phyloP scores from a whole-genome alignment of 2,329 filamentous ascomycete species.

The Phaeosphaeria sp. region DNA sequence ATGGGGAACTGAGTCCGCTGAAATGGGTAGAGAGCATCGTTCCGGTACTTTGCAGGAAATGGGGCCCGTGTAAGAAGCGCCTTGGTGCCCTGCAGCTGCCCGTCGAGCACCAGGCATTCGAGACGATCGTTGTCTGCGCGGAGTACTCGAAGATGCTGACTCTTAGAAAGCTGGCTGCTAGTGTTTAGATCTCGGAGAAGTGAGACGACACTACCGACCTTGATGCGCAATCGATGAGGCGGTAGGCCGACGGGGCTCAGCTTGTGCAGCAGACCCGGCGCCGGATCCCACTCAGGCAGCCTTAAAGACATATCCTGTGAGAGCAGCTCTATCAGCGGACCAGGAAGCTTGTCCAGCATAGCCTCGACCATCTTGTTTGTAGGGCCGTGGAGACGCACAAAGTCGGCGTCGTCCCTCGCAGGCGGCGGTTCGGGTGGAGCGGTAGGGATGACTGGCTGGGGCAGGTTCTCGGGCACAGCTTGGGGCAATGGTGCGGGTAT shows the following conservation, averaged over 20 bases:
- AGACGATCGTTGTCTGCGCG: slow-evolving; percentile 34
- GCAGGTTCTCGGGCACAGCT: slow-evolving; percentile 3
- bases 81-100: slow-evolving; percentile 42
- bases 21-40: slow-evolving; percentile 34
- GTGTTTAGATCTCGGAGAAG: slow-evolving; percentile 37
- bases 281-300: slow-evolving; percentile 32
- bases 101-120: slow-evolving; percentile 44
- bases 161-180: slow-evolving; percentile 41
- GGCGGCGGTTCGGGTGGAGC: not conserved
- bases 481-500: not conserved
- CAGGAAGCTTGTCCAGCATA: slow-evolving; percentile 31
- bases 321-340: slow-evolving; percentile 38
- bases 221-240: slow-evolving; percentile 44
- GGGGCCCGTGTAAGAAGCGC: slow-evolving; percentile 35
- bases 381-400: slow-evolving; percentile 39
- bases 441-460: slow-evolving; percentile 1
- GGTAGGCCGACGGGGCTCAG: slow-evolving; percentile 41
- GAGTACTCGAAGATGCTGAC: slow-evolving; percentile 40
- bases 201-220: slow-evolving; percentile 39
- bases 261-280: slow-evolving; percentile 35
- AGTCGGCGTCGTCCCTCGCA: slow-evolving; percentile 24
- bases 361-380: slow-evolving; percentile 36
- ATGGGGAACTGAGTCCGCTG: slow-evolving; percentile 43
- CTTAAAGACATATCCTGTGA: slow-evolving; percentile 37
- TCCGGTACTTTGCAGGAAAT: slow-evolving; percentile 38